phyloP scores from a whole-genome alignment of 2,329 filamentous ascomycete species.

The Trichothecium roseum region DNA sequence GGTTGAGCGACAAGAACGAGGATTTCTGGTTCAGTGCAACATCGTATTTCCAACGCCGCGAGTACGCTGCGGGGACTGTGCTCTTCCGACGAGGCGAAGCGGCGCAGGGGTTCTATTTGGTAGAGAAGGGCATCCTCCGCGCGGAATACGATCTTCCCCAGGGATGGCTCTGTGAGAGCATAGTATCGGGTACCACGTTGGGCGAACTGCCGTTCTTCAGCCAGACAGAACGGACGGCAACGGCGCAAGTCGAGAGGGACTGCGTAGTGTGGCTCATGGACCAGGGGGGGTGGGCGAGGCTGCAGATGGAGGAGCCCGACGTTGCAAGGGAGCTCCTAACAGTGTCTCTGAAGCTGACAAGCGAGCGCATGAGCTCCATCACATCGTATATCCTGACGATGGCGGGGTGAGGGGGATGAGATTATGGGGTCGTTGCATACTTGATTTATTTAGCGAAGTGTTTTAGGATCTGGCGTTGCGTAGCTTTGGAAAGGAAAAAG shows the following conservation, averaged over 20 bases:
- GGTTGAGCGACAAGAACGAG: slow-evolving; percentile 74
- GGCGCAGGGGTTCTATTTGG: slow-evolving; percentile 77
- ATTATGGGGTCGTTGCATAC: not conserved
- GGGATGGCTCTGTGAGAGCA: slow-evolving; percentile 79
- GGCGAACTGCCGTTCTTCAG: slow-evolving; percentile 95
- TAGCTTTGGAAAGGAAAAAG: too few species aligned
- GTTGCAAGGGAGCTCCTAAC: slow-evolving; percentile 76
- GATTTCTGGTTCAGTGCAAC: slow-evolving; percentile 88
- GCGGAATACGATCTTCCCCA: slow-evolving; percentile 89
- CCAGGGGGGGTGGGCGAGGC: slow-evolving; percentile 54
- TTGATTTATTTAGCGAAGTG: slow-evolving; percentile 4
- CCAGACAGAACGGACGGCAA: slow-evolving; percentile 78
- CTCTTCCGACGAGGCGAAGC: slow-evolving; percentile 70
- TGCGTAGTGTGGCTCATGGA: slow-evolving; percentile 78
- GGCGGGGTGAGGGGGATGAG: slow-evolving; percentile 15
- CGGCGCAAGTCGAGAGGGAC: slow-evolving; percentile 71
- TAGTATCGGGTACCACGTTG: slow-evolving; percentile 88
- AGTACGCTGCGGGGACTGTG: slow-evolving; percentile 58
- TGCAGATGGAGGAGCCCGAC: slow-evolving; percentile 64
- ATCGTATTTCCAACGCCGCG: slow-evolving; percentile 62
- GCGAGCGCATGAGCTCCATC: slow-evolving; percentile 74
- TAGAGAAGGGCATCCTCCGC: slow-evolving; percentile 80
- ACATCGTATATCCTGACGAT: slow-evolving; percentile 44
- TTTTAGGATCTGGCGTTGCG: too few species aligned
- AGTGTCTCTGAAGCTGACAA: slow-evolving; percentile 86